Conservation (phyloP, 495 filamentous ascomycete species). For the Hyphodiscus hymeniophilus region DNA sequence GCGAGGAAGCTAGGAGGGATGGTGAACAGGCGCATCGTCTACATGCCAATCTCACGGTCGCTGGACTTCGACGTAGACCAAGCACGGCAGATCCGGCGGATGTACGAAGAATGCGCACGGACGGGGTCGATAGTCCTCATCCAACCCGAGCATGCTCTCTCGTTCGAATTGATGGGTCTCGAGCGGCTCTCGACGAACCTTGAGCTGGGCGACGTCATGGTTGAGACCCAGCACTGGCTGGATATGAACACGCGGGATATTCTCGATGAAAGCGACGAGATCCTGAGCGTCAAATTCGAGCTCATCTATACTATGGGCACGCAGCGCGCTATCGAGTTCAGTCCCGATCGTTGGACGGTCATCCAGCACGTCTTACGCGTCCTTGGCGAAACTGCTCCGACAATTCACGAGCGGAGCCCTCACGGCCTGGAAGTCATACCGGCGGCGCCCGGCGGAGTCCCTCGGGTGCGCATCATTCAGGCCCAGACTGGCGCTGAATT, state of each 20-base stretch:
- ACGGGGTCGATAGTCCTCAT: conserved; percentile 47
- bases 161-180: conserved; percentile 56
- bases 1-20: conserved; percentile 51
- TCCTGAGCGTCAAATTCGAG: conserved; percentile 50
- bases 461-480: conserved; percentile 11
- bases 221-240: conserved; percentile 36
- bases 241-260: conserved; percentile 38
- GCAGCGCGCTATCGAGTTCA: conserved; percentile 45
- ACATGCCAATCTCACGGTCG: conserved; percentile 54
- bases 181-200: conserved; percentile 33
- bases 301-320: conserved; percentile 61
- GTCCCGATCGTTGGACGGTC: conserved; percentile 50
- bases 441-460: neutral
- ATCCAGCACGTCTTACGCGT: conserved; percentile 47
- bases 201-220: conserved; percentile 27
- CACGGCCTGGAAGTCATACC: conserved; percentile 6
- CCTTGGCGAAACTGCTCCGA: conserved; percentile 20
- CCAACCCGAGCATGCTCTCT: conserved; percentile 64
- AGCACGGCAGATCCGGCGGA: conserved; percentile 23
- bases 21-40: conserved; percentile 46
- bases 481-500: conserved; percentile 1
- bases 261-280: conserved; percentile 61
- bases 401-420: conserved; percentile 3
- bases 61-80: conserved; percentile 26
- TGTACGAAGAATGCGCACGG: conserved; percentile 39